Evolutionary conservation across 768 basidiomycete genomes (phyloP), one percentile per base, ranked within the genome.

Genomic region (Neoboletus subvelutipes): DNA sequence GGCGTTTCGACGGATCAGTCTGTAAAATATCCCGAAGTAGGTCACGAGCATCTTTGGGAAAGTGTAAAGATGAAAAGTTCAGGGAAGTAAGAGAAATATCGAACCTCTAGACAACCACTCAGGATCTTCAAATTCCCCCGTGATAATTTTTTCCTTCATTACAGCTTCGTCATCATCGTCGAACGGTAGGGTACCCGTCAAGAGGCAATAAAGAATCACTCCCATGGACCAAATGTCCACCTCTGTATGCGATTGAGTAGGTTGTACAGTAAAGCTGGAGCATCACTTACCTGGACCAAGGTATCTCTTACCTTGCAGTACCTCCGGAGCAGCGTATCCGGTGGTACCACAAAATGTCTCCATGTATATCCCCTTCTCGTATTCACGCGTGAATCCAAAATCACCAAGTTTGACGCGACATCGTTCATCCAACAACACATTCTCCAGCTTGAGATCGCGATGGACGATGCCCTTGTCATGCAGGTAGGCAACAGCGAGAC

Each of bases 261-360:
- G 31, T 40, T 34, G 47, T 13, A 42, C 41, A 53, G 39, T 29
- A 45, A 17, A 46, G 24, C 24, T 33, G n/a, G 26, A 40, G 1
- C 45, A 45, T 8, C 26, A 74, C 85, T 57, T 50, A 87, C 93
- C 92, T 69, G 89, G 90, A 4, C 97, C 97, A 46, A 88, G 82
- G 67, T 99, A 99, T 72, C 86, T 93, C 74, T 84, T 83, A 2
- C 89, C 89, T 61, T 87, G 80, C 22, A 98, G 73, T 86, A 98
- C 96, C 74, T 97, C 94, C 3, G 94, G 94, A 28, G 91, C 83
- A 5, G 94, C 94, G 71, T 98, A 90, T 15, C 92, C 93, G 2
- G 94, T 96, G 11, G 94, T 97, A 11, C 95, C 94, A 67, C 94
- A 98, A 67, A 90, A 96, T 0, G 94, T 97, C 68, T 97, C 94